These are phyloP conservation scores for Polytrichum commune DNA, from an alignment of 225 moss, liverwort and hornwort genomes.

Conservation along the genomic window DNA sequence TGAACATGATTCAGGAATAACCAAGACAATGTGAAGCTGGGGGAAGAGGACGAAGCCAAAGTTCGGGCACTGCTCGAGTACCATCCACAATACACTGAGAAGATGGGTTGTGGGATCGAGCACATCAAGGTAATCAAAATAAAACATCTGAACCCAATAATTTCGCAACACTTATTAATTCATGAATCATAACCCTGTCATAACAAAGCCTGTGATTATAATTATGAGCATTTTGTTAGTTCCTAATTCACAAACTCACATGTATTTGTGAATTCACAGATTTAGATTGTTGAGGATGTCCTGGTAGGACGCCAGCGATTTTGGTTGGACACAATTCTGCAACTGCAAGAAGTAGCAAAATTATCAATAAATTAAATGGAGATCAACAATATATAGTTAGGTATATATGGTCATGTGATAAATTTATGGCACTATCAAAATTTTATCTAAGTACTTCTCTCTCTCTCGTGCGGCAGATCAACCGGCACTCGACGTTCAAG, in stretches of 20 bases:
- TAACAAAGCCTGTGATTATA: neutral
- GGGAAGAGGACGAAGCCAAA: conserved; percentile 25
- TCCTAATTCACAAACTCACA: too few species aligned
- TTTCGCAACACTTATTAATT: too few species aligned
- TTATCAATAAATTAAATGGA: neutral
- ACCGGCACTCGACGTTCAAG: conserved; percentile 26
- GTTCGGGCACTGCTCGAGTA: conserved; percentile 48
- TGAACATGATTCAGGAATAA: conserved; percentile 9
- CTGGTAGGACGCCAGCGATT: too few species aligned
- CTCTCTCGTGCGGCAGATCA: conserved; percentile 37
- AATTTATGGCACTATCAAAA: too few species aligned
- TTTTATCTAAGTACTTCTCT: neutral
- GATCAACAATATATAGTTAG: neutral
- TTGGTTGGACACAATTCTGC: too few species aligned
- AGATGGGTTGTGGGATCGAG: conserved; percentile 68
- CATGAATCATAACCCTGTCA: neutral
- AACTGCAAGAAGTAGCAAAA: too few species aligned
- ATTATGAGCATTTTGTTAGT: too few species aligned
- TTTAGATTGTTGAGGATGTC: too few species aligned
- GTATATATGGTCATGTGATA: neutral
- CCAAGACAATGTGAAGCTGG: conserved; percentile 17
- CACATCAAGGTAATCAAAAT: conserved; percentile 54
- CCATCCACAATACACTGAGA: conserved; percentile 59
- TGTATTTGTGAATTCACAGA: too few species aligned
- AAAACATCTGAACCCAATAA: too few species aligned